Evolutionary conservation across 768 basidiomycete species (phyloP), one percentile per base, ranked within the genome.

Genomic region (Mycena polygramma): DNA sequence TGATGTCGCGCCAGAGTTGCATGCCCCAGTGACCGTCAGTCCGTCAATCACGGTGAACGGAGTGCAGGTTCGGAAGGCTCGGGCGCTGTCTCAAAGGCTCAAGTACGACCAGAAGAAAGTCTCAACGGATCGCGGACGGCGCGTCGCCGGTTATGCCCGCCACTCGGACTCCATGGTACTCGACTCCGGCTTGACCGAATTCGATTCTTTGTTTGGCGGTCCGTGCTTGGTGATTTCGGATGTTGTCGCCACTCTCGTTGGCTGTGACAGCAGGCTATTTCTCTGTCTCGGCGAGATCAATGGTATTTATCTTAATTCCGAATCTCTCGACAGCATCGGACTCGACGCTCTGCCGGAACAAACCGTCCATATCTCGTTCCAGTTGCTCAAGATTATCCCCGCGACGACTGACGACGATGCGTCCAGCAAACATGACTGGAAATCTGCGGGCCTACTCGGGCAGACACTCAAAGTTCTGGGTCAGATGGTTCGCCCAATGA

Each of bases 221-320:
- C 57, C 66, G 6, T 67, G 66, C 20, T 36, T 67, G 7, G 19
- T 59, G 46, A 67, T 60, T 52, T 51, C 39, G 4, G 57, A 67
- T n/a, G 19, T 46, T 13, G n/a, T 59, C 8, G 66, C 57, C 15
- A 59, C 66, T 5, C 57, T 60, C 4, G 30, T 67, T 22, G 15
- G 17, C 20, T 67, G 66, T 35, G 57, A 52, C 17, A 49, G 14
- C 11, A 36, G 20, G 17, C 11, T 60, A 0, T 67, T 67, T 36
- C 52, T 67, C 8, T 59, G 48, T 22, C 5, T 67, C 8, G 66
- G 66, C 15, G 57, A 59, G 22, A 57, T 67, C 11, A 61, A 52
- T 14, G 66, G 22, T 7, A 59, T 67, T 19, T 43, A 45, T 36
- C 37, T 67, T 2, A 9, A 54, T 30, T 53, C 49, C 13, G 20